These are phyloP conservation scores for Colletotrichum lini DNA, from an alignment of 2,329 filamentous ascomycete species.

Conservation along the genomic window DNA sequence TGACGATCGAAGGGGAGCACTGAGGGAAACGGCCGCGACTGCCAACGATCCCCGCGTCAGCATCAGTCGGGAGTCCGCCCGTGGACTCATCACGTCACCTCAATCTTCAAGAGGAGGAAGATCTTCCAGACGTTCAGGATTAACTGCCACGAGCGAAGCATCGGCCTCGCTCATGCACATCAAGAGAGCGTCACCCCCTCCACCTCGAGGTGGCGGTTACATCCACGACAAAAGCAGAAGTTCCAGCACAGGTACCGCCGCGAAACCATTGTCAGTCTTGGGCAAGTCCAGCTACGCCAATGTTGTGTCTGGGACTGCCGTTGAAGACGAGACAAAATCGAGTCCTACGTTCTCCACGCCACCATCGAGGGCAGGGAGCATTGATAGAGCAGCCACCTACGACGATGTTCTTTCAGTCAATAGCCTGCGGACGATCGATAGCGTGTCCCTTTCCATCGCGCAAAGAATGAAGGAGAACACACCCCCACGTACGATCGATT, in stretches of 20 bases:
- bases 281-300: slow-evolving; percentile 54
- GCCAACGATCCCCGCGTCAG: slow-evolving; percentile 59
- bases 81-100: slow-evolving; percentile 51
- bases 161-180: slow-evolving; percentile 60
- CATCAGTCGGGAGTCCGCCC: slow-evolving; percentile 57
- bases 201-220: slow-evolving; percentile 47
- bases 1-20: slow-evolving; percentile 60
- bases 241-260: slow-evolving; percentile 42
- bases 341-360: slow-evolving; percentile 45
- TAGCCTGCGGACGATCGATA: slow-evolving; percentile 32
- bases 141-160: slow-evolving; percentile 57
- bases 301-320: slow-evolving; percentile 42
- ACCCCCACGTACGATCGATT: not conserved
- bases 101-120: slow-evolving; percentile 34
- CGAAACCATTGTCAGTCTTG: slow-evolving; percentile 49
- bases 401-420: slow-evolving; percentile 47
- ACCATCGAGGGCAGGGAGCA: slow-evolving; percentile 34
- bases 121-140: slow-evolving; percentile 48
- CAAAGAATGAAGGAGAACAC: slow-evolving; percentile 8
- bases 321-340: slow-evolving; percentile 36
- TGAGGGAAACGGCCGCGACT: slow-evolving; percentile 55
- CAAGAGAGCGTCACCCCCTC: slow-evolving; percentile 53
- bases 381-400: slow-evolving; percentile 43
- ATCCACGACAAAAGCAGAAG: slow-evolving; percentile 47
- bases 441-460: slow-evolving; percentile 1